Conservation (phyloP, 2,329 filamentous ascomycete genomes). For the Penicillium nordicum region DNA sequence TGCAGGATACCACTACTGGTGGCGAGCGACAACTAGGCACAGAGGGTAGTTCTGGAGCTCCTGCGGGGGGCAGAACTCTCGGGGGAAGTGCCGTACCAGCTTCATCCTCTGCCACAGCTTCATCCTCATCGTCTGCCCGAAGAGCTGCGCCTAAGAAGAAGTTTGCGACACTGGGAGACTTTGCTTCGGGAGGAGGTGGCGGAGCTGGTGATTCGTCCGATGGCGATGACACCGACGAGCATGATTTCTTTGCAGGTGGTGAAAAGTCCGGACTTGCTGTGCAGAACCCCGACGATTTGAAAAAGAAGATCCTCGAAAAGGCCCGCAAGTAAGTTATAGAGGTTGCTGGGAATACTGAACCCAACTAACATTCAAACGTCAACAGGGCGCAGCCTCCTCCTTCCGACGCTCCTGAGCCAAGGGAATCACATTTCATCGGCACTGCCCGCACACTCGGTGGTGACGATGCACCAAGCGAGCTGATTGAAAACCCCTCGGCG, state of each 20-base stretch:
- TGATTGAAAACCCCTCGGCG: slow-evolving; percentile 52
- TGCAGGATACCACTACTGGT: slow-evolving; percentile 31
- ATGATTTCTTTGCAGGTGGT: slow-evolving; percentile 62
- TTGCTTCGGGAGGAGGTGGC: slow-evolving; percentile 37
- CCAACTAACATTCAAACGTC: neutral
- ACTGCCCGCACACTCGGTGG: slow-evolving; percentile 63
- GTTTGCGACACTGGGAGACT: slow-evolving; percentile 48
- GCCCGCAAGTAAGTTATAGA: slow-evolving; percentile 34
- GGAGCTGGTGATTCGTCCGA: slow-evolving; percentile 44
- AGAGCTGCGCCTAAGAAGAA: slow-evolving; percentile 39
- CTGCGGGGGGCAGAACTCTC: slow-evolving; percentile 32
- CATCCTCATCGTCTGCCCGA: slow-evolving; percentile 29
- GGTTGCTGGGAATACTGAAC: neutral
- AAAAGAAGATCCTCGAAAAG: slow-evolving; percentile 50
- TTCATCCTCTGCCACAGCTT: slow-evolving; percentile 30
- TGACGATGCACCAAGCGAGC: slow-evolving; percentile 58
- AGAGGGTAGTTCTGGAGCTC: slow-evolving; percentile 19
- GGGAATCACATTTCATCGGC: slow-evolving; percentile 54
- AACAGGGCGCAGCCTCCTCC: slow-evolving; percentile 30
- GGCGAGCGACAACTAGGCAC: slow-evolving; percentile 25
- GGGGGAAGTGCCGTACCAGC: slow-evolving; percentile 31
- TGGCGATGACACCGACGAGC: slow-evolving; percentile 52
- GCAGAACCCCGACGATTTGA: slow-evolving; percentile 59
- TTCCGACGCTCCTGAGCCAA: slow-evolving; percentile 45
- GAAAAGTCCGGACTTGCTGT: slow-evolving; percentile 67